Evolutionary conservation across 306 rosid species (phyloP).

Genomic region (Citrullus amarus): DNA sequence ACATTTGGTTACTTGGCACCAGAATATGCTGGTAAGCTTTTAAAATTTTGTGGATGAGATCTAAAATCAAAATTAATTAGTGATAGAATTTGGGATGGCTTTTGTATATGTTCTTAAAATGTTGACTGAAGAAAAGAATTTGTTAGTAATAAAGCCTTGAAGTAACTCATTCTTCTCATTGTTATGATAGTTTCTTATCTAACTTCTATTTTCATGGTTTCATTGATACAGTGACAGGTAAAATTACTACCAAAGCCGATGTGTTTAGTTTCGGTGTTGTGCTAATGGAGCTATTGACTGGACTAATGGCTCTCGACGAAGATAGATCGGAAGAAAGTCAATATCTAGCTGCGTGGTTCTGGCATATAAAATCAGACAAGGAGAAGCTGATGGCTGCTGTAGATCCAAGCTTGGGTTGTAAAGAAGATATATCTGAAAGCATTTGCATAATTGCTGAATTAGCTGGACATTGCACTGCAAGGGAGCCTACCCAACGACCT

Average conservation of each 20-base stretch:
- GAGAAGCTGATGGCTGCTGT: conserved; percentile 76
- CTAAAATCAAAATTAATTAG: not conserved
- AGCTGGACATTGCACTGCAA: conserved; percentile 96
- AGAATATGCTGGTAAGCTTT: conserved; percentile 80
- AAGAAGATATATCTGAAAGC: conserved; percentile 73
- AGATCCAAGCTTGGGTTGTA: conserved; percentile 49
- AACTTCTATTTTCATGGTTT: conserved; percentile 18
- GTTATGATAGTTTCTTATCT: conserved; percentile 1
- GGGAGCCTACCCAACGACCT: conserved; percentile 86
- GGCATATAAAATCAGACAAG: conserved; percentile 78
- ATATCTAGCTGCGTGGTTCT: conserved; percentile 93
- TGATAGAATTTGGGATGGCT: not conserved
- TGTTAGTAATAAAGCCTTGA: not conserved
- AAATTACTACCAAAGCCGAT: conserved; percentile 93
- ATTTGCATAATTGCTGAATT: conserved; percentile 52
- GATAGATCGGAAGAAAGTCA: conserved; percentile 81
- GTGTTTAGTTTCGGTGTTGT: conserved; percentile 99
- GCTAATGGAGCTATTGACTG: conserved; percentile 86
- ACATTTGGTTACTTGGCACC: conserved; percentile 98
- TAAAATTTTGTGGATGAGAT: not conserved
- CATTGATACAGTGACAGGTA: conserved; percentile 75
- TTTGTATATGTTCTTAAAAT: not conserved
- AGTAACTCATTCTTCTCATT: not conserved
- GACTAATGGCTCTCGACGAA: conserved; percentile 90
- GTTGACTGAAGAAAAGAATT: not conserved